Percentiles rank a stretch among this genome's conserved stretches.
Evolutionary conservation across 306 rosid genomes (phyloP).

Genomic region (Prunus mongolica): DNA sequence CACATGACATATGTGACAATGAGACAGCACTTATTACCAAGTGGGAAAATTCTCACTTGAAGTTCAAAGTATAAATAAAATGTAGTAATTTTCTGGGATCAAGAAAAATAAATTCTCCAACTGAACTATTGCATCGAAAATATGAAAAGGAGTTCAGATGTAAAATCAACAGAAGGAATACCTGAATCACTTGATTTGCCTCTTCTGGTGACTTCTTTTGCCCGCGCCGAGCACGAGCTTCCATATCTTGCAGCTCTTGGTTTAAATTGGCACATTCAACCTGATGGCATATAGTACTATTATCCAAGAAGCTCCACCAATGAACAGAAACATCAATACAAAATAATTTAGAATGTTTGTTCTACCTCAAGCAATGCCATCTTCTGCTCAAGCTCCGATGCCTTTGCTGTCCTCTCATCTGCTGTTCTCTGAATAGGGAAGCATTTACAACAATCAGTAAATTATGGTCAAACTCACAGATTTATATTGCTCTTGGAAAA

Average conservation of each 20-base stretch:
- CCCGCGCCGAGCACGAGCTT: constrained; percentile 77
- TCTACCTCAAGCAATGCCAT: constrained; percentile 94
- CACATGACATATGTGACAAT: background rate
- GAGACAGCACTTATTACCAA: background rate
- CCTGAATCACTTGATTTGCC: constrained; percentile 92
- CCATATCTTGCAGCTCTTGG: constrained; percentile 98
- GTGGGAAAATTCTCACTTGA: background rate
- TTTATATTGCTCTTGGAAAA: background rate
- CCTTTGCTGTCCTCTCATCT: constrained; percentile 90
- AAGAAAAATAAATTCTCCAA: too few species aligned
- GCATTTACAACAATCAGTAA: constrained; percentile 20
- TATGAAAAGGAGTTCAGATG: background rate
- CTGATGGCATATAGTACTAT: constrained; percentile 37
- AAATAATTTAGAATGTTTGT: constrained; percentile 7
- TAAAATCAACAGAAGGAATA: constrained; percentile 12
- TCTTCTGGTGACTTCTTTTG: constrained; percentile 90
- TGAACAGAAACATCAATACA: constrained; percentile 3
- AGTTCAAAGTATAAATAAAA: background rate
- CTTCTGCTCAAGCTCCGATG: constrained; percentile 92
- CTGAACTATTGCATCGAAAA: background rate
- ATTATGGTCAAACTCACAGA: constrained; percentile 4
- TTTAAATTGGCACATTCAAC: constrained; percentile 92
- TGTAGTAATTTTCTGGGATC: background rate
- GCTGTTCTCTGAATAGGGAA: constrained; percentile 63
- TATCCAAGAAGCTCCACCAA: constrained; percentile 8